Conservation (phyloP, 2,329 filamentous ascomycete species). For the Davidsoniella eucalypti region DNA sequence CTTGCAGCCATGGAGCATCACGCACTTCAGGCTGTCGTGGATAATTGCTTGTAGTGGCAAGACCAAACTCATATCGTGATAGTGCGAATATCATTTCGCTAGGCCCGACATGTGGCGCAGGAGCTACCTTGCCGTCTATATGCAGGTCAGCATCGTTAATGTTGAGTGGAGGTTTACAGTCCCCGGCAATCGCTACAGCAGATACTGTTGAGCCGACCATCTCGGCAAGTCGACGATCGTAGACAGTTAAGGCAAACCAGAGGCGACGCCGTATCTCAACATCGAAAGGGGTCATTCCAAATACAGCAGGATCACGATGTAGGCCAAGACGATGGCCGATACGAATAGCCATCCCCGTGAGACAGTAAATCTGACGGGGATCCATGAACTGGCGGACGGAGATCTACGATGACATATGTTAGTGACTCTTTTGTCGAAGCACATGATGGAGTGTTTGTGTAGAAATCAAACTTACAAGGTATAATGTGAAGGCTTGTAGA, state of each 20-base stretch:
- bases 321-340: constrained; percentile 53
- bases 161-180: constrained; percentile 42
- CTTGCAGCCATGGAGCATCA: neutral
- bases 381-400: constrained; percentile 41
- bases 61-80: constrained; percentile 38
- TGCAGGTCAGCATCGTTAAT: constrained; percentile 46
- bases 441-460: no score
- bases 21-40: constrained; percentile 18
- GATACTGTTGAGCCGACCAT: constrained; percentile 43
- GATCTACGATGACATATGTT: constrained; percentile 14
- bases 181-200: constrained; percentile 34
- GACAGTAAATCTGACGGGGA: constrained; percentile 29
- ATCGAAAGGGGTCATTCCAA: constrained; percentile 39
- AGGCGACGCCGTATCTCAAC: constrained; percentile 54
- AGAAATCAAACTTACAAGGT: constrained; percentile 34
- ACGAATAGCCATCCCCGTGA: constrained; percentile 49
- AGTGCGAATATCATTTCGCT: constrained; percentile 46
- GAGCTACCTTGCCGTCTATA: constrained; percentile 37
- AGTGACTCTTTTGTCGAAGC: neutral
- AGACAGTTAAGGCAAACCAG: constrained; percentile 56
- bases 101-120: constrained; percentile 30
- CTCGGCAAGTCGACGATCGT: constrained; percentile 53
- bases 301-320: constrained; percentile 43
- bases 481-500: constrained; percentile 51
- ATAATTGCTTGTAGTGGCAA: constrained; percentile 33